Base-by-base conservation (phyloP, 306 rosid genomes). In the Cucurbita ficifolia region DNA sequence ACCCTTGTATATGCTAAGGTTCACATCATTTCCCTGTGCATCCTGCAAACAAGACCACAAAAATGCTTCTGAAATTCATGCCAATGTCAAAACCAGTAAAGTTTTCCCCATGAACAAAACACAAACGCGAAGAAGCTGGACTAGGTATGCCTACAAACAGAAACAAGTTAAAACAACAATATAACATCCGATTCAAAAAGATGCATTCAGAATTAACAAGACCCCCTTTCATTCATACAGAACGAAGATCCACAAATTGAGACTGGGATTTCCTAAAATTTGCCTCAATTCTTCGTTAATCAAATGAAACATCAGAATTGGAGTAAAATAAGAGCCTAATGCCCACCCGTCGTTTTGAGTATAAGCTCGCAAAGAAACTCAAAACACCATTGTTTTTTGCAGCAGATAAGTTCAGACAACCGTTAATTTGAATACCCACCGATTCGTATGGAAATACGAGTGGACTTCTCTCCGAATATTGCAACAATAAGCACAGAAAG, bases 1-100 rank as follows among this genome's bases (percentile, higher is more conserved):
- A 19, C 96, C 98, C 59, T 79, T 85, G 81, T 85, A 92, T 51
- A 74, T 76, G 57, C 84, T 33, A 75, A 90, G 90, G 75, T 87
- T 85, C 10, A 84, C 81, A 77, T 84, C 89, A 57, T 81, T 76
- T n/a, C 92, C 98, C 76, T 83, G 82, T 18, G 78, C 83, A 86
- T 92, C 88, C 98, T 92, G 84, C 82, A 79, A 71, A n/a, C 10
- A 5, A 67, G 19, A 64, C 17, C 52, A 73, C 17, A 51, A 3
- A 75, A 48, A 71, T 40, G 24, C 6, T 56, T 14, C 70, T 24
- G 12, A 56, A 74, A 18, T 19, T 43, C 18, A 60, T n/a, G 16
- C 24, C 10, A 24, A 21, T 13, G 19, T 73, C 52, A 52, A 52
- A 42, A 73, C n/a, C 21, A 71, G 4, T 35, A 9, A 51, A 29